Percentiles rank a stretch among this genome's conserved stretches.
Evolutionary conservation across 768 basidiomycete species (phyloP).

Genomic region (Tricholoma furcatifolium): DNA sequence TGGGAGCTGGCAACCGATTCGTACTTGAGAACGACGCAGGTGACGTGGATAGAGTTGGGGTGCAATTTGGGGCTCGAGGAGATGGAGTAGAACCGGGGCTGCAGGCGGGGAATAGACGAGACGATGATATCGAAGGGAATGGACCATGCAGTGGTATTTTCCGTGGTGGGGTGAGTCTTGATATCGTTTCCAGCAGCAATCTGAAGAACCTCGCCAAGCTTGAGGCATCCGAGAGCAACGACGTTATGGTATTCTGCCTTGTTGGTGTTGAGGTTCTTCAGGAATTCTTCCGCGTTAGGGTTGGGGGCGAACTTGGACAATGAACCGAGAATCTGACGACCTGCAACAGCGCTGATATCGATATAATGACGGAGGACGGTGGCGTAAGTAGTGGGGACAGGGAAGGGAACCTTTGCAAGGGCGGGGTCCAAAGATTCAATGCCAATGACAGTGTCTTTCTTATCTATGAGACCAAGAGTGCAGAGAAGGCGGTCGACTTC

Average conservation of each 20-base stretch:
- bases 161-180: slow-evolving; percentile 49
- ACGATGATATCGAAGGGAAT: slow-evolving; percentile 98
- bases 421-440: slow-evolving; percentile 98
- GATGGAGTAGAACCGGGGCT: slow-evolving; percentile 98
- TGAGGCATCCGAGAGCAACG: slow-evolving; percentile 80
- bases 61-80: slow-evolving; percentile 94
- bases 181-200: slow-evolving; percentile 83
- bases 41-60: slow-evolving; percentile 90
- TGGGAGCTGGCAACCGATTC: slow-evolving; percentile 58
- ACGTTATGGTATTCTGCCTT: slow-evolving; percentile 85
- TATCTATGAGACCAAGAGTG: slow-evolving; percentile 79
- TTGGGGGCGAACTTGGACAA: slow-evolving; percentile 88
- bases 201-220: slow-evolving; percentile 91
- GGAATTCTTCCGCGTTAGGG: slow-evolving; percentile 67
- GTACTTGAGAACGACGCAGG: slow-evolving; percentile 94
- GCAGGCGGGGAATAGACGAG: slow-evolving; percentile 89
- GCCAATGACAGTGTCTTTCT: slow-evolving; percentile 80
- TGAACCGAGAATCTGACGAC: slow-evolving; percentile 88
- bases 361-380: slow-evolving; percentile 96
- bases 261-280: slow-evolving; percentile 78
- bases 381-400: slow-evolving; percentile 91
- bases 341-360: slow-evolving; percentile 92
- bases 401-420: slow-evolving; percentile 98
- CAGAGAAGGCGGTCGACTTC: slow-evolving; percentile 90
- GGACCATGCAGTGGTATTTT: slow-evolving; percentile 80